These are phyloP conservation scores for Triticum timopheevii DNA, from an alignment of 176 grass and related monocot genomes.

Conservation along the genomic window DNA sequence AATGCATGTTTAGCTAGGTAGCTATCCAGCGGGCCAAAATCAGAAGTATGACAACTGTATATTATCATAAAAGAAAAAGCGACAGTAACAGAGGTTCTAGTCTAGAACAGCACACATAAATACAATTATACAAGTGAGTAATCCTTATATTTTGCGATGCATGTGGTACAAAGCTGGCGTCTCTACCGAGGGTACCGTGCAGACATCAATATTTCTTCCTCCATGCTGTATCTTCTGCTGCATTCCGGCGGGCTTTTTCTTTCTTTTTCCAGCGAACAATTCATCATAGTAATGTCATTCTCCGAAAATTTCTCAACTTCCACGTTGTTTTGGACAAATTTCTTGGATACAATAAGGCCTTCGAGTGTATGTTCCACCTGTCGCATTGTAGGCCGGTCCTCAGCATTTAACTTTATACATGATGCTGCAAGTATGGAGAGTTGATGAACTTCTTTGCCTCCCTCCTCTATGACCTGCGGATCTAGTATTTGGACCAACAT, in stretches of 20 bases:
- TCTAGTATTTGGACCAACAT: neutral
- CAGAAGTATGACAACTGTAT: neutral
- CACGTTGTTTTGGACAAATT: neutral
- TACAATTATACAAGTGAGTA: neutral
- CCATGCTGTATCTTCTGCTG: neutral
- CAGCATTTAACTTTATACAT: neutral
- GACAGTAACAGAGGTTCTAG: neutral
- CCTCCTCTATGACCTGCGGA: neutral
- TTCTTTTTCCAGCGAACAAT: neutral
- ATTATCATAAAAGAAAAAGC: neutral
- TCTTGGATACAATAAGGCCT: neutral
- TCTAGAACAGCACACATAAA: neutral
- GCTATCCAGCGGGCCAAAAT: too few relatives aligned
- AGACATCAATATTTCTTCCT: neutral
- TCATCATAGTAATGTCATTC: neutral
- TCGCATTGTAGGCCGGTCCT: neutral
- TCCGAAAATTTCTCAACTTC: neutral
- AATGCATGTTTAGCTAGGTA: too few relatives aligned
- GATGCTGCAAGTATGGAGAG: neutral
- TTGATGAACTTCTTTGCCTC: neutral
- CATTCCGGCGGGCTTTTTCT: neutral
- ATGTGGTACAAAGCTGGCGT: neutral
- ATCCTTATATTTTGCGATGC: neutral
- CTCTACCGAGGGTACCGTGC: neutral
- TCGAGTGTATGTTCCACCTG: neutral